phyloP scores from a whole-genome alignment of 805 yeast genomes.

The Candida multigemmis region DNA sequence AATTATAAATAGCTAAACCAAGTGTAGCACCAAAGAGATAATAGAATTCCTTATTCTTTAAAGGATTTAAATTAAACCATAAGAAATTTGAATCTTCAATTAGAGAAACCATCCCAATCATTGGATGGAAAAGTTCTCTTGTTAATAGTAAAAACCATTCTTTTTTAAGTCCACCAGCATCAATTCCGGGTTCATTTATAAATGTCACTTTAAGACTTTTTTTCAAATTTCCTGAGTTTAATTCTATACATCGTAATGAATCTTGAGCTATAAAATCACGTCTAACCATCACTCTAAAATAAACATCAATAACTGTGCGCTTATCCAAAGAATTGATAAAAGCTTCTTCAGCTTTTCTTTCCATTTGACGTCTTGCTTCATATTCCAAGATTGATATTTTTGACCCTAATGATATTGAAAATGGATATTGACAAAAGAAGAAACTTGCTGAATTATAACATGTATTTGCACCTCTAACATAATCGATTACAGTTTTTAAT shows the following conservation, averaged over 20 bases:
- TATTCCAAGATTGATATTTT: constrained; percentile 75
- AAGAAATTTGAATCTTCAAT: constrained; percentile 60
- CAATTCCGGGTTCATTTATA: constrained; percentile 84
- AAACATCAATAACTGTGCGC: constrained; percentile 53
- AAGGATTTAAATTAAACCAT: constrained; percentile 61
- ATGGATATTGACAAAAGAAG: constrained; percentile 81
- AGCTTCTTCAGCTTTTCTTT: constrained; percentile 81
- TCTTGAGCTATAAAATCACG: constrained; percentile 63
- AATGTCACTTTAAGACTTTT: constrained; percentile 76
- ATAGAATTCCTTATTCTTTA: constrained; percentile 44
- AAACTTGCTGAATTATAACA: constrained; percentile 17
- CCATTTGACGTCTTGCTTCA: constrained; percentile 78
- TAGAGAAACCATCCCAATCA: constrained; percentile 55
- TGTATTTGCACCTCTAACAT: constrained; percentile 33
- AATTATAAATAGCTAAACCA: constrained; percentile 87
- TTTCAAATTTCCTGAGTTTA: constrained; percentile 50
- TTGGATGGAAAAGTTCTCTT: constrained; percentile 59
- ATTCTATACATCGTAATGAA: constrained; percentile 56
- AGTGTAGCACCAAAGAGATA: constrained; percentile 76
- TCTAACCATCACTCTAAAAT: constrained; percentile 60
- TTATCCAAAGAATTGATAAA: constrained; percentile 66
- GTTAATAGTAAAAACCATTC: constrained; percentile 86
- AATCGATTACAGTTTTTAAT: constrained; percentile 35
- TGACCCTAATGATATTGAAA: constrained; percentile 69
- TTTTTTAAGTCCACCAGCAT: constrained; percentile 89